These are phyloP conservation scores for Solanum microdontum DNA, from an alignment of 257 asterid genomes.

Conservation along the genomic window DNA sequence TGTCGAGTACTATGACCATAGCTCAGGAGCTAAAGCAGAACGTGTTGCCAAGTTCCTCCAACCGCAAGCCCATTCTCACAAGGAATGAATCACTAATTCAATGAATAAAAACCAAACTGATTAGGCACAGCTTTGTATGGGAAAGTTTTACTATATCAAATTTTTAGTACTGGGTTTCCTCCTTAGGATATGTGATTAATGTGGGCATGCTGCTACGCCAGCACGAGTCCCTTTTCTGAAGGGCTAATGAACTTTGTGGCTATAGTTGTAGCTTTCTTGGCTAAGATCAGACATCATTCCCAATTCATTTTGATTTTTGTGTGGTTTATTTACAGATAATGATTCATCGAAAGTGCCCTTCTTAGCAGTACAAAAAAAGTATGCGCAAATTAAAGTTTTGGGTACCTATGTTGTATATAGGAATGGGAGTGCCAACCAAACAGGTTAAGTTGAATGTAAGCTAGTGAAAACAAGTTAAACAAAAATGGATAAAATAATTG, in stretches of 20 bases:
- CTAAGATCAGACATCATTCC: neutral
- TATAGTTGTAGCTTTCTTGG: neutral
- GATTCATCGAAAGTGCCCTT: neutral
- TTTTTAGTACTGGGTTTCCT: neutral
- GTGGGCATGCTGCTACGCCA: neutral
- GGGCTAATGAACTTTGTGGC: neutral
- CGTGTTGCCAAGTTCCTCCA: slow-evolving; percentile 70
- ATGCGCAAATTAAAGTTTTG: no score
- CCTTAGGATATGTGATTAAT: neutral
- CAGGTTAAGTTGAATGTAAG: no score
- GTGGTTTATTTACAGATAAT: neutral
- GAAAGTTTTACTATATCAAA: neutral
- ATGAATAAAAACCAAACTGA: neutral
- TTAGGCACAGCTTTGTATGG: neutral
- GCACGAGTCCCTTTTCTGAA: no score
- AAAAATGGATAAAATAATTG: neutral
- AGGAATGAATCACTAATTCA: slow-evolving; percentile 20
- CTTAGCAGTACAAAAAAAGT: neutral
- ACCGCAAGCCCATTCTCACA: slow-evolving; percentile 24
- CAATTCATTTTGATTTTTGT: neutral
- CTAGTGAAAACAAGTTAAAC: no score
- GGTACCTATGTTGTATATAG: no score
- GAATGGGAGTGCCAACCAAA: no score
- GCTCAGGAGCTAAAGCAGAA: slow-evolving; percentile 61
- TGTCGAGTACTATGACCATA: slow-evolving; percentile 79